Percentiles rank a stretch among this genome's conserved stretches.
Evolutionary conservation across 1,139 yeast species (phyloP).

Genomic region (Candida sp.): DNA sequence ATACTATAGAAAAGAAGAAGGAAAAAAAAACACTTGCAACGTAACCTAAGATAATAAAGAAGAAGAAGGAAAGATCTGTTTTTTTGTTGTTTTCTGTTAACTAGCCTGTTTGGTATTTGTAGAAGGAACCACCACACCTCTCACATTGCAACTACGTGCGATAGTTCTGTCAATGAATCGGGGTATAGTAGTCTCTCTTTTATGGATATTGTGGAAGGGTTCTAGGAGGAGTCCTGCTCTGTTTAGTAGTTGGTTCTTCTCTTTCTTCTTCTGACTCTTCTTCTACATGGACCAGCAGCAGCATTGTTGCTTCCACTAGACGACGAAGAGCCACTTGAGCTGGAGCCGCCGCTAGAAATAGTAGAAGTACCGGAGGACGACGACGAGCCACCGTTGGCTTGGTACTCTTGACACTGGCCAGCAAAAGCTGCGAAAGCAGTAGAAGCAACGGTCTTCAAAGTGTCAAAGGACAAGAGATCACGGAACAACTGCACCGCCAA

Average conservation of each 20-base stretch:
- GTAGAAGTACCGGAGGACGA: constrained; percentile 14
- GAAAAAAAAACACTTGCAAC: not conserved
- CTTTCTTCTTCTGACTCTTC: constrained; percentile 44
- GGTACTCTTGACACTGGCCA: constrained; percentile 34
- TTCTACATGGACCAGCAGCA: constrained; percentile 31
- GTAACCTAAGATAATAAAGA: not conserved
- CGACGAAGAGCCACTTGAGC: constrained; percentile 5
- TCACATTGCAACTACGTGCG: constrained; percentile 4
- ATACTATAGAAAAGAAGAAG: not conserved
- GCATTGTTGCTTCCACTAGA: constrained; percentile 12
- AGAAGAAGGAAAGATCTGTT: not conserved
- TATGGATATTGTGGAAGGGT: not conserved
- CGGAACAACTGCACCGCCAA: constrained; percentile 40
- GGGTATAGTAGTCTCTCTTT: not conserved
- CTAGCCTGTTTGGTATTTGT: not conserved
- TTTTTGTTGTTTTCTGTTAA: not conserved
- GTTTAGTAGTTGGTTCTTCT: constrained; percentile 17
- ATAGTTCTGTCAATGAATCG: not conserved
- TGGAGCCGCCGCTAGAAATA: constrained; percentile 11
- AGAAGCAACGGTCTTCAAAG: constrained; percentile 39
- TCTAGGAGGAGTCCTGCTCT: constrained; percentile 2
- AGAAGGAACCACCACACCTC: not conserved
- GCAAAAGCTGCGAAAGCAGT: constrained; percentile 49
- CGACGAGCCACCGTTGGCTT: constrained; percentile 9
- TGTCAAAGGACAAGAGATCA: constrained; percentile 36